phyloP scores from a whole-genome alignment of 2,329 filamentous ascomycete species.

The Epichloe amarillans region DNA sequence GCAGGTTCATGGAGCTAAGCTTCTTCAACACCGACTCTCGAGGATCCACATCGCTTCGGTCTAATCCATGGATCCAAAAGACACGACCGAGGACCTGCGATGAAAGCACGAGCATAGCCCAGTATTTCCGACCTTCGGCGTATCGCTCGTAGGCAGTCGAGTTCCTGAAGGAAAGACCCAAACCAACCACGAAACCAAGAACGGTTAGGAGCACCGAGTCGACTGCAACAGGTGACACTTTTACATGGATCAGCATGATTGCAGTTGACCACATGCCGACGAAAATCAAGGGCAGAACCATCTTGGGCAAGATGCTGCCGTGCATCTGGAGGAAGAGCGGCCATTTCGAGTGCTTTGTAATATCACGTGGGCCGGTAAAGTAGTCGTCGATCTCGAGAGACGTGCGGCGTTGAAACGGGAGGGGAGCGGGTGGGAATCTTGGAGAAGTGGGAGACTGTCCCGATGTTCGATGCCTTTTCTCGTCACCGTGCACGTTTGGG shows the following conservation, averaged over 20 bases:
- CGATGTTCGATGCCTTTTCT: neutral
- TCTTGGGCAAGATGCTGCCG: slow-evolving; percentile 59
- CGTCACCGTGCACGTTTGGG: neutral
- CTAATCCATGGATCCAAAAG: slow-evolving; percentile 71
- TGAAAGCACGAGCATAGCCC: slow-evolving; percentile 48
- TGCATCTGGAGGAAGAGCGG: slow-evolving; percentile 64
- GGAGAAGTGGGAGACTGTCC: slow-evolving; percentile 1
- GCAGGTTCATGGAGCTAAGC: slow-evolving; percentile 61
- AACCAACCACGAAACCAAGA: slow-evolving; percentile 68
- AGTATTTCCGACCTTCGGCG: slow-evolving; percentile 49
- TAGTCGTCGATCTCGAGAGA: slow-evolving; percentile 44
- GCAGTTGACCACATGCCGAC: slow-evolving; percentile 52
- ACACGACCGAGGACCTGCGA: slow-evolving; percentile 57
- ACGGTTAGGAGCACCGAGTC: slow-evolving; percentile 50
- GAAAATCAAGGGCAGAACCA: slow-evolving; percentile 55
- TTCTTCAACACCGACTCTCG: slow-evolving; percentile 61
- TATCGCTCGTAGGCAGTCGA: slow-evolving; percentile 67
- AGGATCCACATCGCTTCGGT: slow-evolving; percentile 30
- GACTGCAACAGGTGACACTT: slow-evolving; percentile 27
- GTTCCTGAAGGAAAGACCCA: slow-evolving; percentile 65
- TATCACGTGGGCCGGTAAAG: slow-evolving; percentile 54
- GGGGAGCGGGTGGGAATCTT: neutral
- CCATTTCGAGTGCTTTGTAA: slow-evolving; percentile 63
- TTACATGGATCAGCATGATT: slow-evolving; percentile 41
- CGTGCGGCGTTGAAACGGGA: slow-evolving; percentile 15